Percentiles rank a stretch among this genome's conserved stretches.
Evolutionary conservation across 148 eudicot genomes (phyloP).

Genomic region (Limonium bicolor): DNA sequence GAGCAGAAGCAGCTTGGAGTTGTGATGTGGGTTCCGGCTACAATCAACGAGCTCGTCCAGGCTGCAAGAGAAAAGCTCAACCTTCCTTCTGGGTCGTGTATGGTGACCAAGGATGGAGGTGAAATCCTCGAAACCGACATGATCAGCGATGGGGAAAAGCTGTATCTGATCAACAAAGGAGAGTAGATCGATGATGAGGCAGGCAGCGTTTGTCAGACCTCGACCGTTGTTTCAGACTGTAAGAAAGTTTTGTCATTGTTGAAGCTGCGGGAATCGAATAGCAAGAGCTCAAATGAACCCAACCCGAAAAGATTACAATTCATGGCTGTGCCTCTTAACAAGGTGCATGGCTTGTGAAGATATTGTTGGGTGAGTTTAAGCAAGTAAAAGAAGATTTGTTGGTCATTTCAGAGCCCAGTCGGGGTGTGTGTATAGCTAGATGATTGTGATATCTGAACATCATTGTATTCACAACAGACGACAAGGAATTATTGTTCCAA

Average conservation of each 20-base stretch:
- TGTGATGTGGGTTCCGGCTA: slow-evolving; percentile 60
- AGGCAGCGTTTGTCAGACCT: background rate
- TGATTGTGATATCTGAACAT: too few relatives aligned
- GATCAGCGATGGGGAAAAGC: slow-evolving; percentile 61
- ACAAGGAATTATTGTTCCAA: background rate
- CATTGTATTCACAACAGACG: background rate
- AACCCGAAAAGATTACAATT: too few relatives aligned
- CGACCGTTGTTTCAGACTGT: background rate
- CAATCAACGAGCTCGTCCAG: slow-evolving; percentile 44
- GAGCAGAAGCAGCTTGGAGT: slow-evolving; percentile 33
- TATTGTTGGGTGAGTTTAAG: too few relatives aligned
- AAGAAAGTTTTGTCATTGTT: too few relatives aligned
- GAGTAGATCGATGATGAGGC: slow-evolving; percentile 5
- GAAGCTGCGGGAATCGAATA: too few relatives aligned
- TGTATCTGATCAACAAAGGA: slow-evolving; percentile 41
- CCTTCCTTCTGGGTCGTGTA: slow-evolving; percentile 15
- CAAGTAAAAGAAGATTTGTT: too few relatives aligned
- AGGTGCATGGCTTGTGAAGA: too few relatives aligned
- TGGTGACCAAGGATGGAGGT: slow-evolving; percentile 76
- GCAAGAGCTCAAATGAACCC: too few relatives aligned
- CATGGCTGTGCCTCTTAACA: too few relatives aligned
- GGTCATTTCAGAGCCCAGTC: too few relatives aligned
- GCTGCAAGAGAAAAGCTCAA: slow-evolving; percentile 37
- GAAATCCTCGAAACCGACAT: slow-evolving; percentile 54
- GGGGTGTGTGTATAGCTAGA: too few relatives aligned